Percentiles rank a stretch among this genome's conserved stretches.
Evolutionary conservation across 805 yeast genomes (phyloP).

Genomic region (Saturnispora dispora): DNA sequence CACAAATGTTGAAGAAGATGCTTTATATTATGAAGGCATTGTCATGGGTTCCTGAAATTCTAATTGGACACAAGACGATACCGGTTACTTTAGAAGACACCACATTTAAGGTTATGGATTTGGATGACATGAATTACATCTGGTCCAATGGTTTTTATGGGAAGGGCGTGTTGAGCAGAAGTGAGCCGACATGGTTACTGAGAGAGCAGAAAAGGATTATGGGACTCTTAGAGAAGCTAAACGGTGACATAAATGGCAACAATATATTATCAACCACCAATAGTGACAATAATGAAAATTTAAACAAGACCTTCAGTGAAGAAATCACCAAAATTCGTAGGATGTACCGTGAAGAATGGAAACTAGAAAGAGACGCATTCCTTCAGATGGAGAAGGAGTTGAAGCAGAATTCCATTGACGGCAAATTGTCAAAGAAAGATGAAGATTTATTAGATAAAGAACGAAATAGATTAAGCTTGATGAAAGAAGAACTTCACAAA

Average conservation of each 20-base stretch:
- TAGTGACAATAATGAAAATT: not conserved
- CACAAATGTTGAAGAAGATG: not conserved
- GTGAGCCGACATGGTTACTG: conserved; percentile 86
- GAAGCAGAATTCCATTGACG: conserved; percentile 16
- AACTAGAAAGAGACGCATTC: conserved; percentile 51
- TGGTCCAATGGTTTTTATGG: conserved; percentile 93
- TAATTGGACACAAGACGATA: not conserved
- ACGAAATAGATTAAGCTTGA: conserved; percentile 20
- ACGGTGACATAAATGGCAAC: not conserved
- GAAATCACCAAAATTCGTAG: conserved; percentile 71
- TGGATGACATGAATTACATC: conserved; percentile 41
- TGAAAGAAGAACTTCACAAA: conserved; percentile 15
- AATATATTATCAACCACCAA: not conserved
- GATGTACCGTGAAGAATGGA: conserved; percentile 61
- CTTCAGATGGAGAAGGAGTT: conserved; percentile 39
- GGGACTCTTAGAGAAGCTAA: conserved; percentile 13
- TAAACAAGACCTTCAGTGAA: conserved; percentile 42
- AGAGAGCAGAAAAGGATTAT: conserved; percentile 49
- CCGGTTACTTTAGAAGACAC: not conserved
- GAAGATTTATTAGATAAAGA: conserved; percentile 28
- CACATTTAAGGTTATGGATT: conserved; percentile 34
- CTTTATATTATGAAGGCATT: not conserved
- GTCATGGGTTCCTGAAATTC: not conserved
- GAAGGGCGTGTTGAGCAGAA: conserved; percentile 78
- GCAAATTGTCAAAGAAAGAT: conserved; percentile 8